phyloP scores from a whole-genome alignment of 805 yeast species.

The Teunomyces lycoperdinae region DNA sequence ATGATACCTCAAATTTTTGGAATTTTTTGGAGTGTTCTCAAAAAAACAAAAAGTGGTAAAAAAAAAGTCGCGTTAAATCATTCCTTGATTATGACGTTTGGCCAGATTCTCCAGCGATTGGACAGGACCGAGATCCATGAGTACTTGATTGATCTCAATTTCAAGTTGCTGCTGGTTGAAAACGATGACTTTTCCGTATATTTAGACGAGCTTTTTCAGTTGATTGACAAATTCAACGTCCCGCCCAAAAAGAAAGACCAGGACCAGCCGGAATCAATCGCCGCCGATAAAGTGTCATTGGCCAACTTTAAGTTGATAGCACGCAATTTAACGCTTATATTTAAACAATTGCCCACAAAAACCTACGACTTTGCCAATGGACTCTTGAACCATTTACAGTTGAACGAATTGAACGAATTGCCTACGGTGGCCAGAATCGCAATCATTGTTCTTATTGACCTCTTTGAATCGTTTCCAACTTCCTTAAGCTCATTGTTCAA shows the following conservation, averaged over 20 bases:
- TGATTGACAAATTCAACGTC: slow-evolving; percentile 23
- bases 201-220: slow-evolving; percentile 22
- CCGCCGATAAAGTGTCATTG: slow-evolving; percentile 1
- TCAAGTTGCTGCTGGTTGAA: slow-evolving; percentile 10
- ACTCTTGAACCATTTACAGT: slow-evolving; percentile 25
- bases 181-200: slow-evolving; percentile 8
- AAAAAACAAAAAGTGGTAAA: no score
- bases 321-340: slow-evolving; percentile 22
- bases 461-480: slow-evolving; percentile 36
- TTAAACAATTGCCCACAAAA: slow-evolving; percentile 31
- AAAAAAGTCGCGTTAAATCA: no score
- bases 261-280: background rate
- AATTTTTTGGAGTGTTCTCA: no score
- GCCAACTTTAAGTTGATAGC: slow-evolving; percentile 24
- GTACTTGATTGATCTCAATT: slow-evolving; percentile 20
- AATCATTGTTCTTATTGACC: slow-evolving; percentile 32
- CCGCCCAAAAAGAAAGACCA: slow-evolving; percentile 8
- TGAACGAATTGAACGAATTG: slow-evolving; percentile 16
- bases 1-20: background rate
- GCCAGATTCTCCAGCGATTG: slow-evolving; percentile 9
- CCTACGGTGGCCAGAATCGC: slow-evolving; percentile 20
- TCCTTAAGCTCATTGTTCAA: slow-evolving; percentile 34
- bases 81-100: slow-evolving; percentile 2
- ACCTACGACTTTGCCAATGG: slow-evolving; percentile 37
- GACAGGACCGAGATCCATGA: slow-evolving; percentile 17